These are phyloP conservation scores for Kazachstania bromeliacearum DNA, from an alignment of 805 yeast genomes.

Conservation along the genomic window DNA sequence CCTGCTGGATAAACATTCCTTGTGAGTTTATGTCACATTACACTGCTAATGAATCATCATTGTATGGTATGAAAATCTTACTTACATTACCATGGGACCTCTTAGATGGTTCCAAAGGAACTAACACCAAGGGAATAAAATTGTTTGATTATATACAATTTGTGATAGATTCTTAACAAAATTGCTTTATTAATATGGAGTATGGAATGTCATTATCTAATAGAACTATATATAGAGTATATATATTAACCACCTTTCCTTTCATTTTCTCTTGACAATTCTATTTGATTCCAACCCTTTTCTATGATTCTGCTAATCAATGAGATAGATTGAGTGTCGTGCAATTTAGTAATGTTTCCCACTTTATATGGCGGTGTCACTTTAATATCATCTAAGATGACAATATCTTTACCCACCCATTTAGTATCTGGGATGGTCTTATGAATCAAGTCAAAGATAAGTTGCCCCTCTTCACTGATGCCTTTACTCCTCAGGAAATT, in stretches of 20 bases:
- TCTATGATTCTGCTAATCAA: constrained; percentile 42
- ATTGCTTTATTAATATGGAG: no score
- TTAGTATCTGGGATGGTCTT: constrained; percentile 37
- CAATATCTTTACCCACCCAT: constrained; percentile 37
- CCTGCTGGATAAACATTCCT: constrained; percentile 36
- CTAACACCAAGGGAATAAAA: constrained; percentile 41
- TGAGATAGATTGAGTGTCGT: constrained; percentile 27
- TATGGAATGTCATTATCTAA: no score
- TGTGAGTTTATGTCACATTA: constrained; percentile 31
- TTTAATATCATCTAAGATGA: constrained; percentile 39
- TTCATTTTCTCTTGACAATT: constrained; percentile 18
- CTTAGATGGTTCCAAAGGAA: constrained; percentile 63
- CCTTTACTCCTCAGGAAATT: constrained; percentile 28
- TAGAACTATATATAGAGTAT: neutral
- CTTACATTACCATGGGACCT: constrained; percentile 35
- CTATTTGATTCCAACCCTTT: constrained; percentile 40
- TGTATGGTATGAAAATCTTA: constrained; percentile 5
- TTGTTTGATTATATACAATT: constrained; percentile 36
- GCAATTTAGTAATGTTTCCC: constrained; percentile 16
- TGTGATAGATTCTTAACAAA: no score
- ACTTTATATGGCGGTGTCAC: constrained; percentile 37
- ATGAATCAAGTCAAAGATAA: constrained; percentile 35
- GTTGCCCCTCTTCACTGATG: constrained; percentile 36
- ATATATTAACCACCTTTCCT: constrained; percentile 45
- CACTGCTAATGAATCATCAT: constrained; percentile 6